Evolutionary conservation across 2,329 filamentous ascomycete species (phyloP).

Genomic region (Aciculosporium take): DNA sequence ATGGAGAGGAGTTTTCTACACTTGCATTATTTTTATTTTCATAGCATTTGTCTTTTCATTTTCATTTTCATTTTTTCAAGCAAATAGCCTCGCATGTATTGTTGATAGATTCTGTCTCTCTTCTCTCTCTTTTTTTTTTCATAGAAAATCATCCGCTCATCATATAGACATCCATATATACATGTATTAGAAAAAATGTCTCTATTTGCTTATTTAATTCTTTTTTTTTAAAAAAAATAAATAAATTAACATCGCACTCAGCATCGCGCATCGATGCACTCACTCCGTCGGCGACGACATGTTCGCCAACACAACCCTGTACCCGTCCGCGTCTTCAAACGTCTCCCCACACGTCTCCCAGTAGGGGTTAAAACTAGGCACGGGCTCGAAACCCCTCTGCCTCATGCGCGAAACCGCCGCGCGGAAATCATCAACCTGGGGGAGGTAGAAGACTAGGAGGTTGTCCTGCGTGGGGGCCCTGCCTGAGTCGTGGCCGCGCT

Average conservation of each 20-base stretch:
- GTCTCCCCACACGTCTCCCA: constrained; percentile 30
- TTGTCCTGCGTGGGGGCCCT: constrained; percentile 28
- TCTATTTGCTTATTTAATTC: no score
- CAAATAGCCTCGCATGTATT: no score
- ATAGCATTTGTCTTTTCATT: no score
- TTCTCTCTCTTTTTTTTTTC: no score
- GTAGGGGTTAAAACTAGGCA: constrained; percentile 28
- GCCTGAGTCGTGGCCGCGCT: constrained; percentile 19
- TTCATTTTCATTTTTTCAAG: no score
- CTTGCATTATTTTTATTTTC: no score
- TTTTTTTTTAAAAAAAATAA: no score
- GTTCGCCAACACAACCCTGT: constrained; percentile 26
- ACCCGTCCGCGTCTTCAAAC: constrained; percentile 31
- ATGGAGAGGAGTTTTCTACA: no score
- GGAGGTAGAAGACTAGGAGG: constrained; percentile 29
- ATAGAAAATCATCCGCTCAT: no score
- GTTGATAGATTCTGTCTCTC: no score
- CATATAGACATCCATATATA: no score
- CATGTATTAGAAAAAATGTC: no score
- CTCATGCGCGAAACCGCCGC: constrained; percentile 21
- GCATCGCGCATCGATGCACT: neutral
- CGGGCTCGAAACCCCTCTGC: constrained; percentile 18
- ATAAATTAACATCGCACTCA: neutral
- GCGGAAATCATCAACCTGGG: constrained; percentile 15
- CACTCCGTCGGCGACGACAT: constrained; percentile 5